These are phyloP conservation scores for Xylaria sp. DNA, from an alignment of 2,329 filamentous ascomycete species.

Conservation along the genomic window DNA sequence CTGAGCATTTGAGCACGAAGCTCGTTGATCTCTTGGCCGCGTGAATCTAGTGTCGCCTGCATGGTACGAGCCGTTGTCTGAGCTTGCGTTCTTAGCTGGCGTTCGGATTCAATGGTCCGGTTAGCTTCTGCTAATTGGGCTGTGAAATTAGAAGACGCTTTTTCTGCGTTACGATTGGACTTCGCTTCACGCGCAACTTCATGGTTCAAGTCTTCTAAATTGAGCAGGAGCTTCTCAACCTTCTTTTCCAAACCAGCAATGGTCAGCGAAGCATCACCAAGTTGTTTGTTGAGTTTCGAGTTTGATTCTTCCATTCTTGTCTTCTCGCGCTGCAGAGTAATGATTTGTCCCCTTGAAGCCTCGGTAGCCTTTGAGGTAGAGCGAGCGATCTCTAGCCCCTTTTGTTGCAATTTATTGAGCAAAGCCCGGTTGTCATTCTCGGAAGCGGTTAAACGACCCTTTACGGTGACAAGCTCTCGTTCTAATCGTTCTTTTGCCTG, in stretches of 20 bases:
- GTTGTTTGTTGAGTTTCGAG: conserved; percentile 77
- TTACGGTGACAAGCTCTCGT: conserved; percentile 87
- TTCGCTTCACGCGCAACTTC: conserved; percentile 91
- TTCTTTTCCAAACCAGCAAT: conserved; percentile 90
- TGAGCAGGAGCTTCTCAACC: conserved; percentile 88
- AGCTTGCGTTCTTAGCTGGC: conserved; percentile 82
- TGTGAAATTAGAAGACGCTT: conserved; percentile 78
- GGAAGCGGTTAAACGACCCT: conserved; percentile 85
- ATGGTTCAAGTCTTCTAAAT: conserved; percentile 89
- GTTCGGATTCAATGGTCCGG: conserved; percentile 86
- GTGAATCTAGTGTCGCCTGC: conserved; percentile 77
- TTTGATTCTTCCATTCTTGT: conserved; percentile 81
- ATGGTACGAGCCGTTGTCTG: conserved; percentile 84
- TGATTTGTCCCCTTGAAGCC: conserved; percentile 76
- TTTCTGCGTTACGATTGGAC: conserved; percentile 86
- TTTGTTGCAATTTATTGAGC: conserved; percentile 97
- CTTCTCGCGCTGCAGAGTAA: conserved; percentile 82
- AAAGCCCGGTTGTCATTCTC: conserved; percentile 95
- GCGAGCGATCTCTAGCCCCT: conserved; percentile 92
- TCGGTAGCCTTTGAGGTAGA: conserved; percentile 87
- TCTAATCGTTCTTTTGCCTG: conserved; percentile 94
- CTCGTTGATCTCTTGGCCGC: conserved; percentile 80
- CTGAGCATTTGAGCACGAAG: conserved; percentile 79
- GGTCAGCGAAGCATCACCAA: conserved; percentile 82
- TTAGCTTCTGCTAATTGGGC: conserved; percentile 89